Percentiles rank a stretch among this genome's conserved stretches.
Evolutionary conservation across 2,329 filamentous ascomycete genomes (phyloP).

Genomic region (Cladorrhinum sp.): DNA sequence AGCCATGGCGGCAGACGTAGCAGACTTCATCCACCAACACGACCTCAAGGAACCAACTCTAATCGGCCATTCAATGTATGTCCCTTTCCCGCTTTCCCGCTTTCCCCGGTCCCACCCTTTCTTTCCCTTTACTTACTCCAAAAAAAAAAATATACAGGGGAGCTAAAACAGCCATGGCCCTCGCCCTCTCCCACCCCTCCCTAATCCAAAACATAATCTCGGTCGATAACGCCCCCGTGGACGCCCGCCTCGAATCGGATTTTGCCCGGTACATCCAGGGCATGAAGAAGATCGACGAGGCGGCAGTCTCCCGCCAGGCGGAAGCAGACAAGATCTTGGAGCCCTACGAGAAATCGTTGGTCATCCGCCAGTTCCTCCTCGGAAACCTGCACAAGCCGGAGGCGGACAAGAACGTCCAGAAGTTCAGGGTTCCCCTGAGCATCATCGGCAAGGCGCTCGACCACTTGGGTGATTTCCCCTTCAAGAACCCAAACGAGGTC

Average conservation of each 20-base stretch:
- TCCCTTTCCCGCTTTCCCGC: background rate
- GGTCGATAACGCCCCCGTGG: constrained; percentile 89
- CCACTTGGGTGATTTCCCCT: constrained; percentile 86
- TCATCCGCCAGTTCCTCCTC: constrained; percentile 86
- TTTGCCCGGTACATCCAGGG: constrained; percentile 79
- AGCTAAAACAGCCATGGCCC: constrained; percentile 86
- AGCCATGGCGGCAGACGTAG: constrained; percentile 79
- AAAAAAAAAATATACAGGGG: constrained; percentile 65
- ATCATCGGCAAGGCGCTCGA: constrained; percentile 66
- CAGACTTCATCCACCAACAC: constrained; percentile 71
- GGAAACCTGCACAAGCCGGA: constrained; percentile 68
- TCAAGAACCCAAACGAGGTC: constrained; percentile 63
- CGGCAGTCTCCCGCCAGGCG: constrained; percentile 62
- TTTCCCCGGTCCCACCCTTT: background rate
- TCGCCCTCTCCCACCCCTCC: constrained; percentile 69
- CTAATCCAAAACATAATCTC: constrained; percentile 69
- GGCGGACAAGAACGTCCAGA: constrained; percentile 47
- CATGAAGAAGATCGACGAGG: constrained; percentile 77
- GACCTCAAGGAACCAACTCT: constrained; percentile 67
- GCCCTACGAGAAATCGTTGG: constrained; percentile 68
- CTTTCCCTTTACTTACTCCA: no score
- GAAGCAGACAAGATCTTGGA: constrained; percentile 79
- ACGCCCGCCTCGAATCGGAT: constrained; percentile 68
- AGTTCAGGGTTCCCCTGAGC: constrained; percentile 76
- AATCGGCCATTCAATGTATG: constrained; percentile 91